Base-by-base conservation (phyloP, 2,329 filamentous ascomycete species). In the Fusarium verticillioides region DNA sequence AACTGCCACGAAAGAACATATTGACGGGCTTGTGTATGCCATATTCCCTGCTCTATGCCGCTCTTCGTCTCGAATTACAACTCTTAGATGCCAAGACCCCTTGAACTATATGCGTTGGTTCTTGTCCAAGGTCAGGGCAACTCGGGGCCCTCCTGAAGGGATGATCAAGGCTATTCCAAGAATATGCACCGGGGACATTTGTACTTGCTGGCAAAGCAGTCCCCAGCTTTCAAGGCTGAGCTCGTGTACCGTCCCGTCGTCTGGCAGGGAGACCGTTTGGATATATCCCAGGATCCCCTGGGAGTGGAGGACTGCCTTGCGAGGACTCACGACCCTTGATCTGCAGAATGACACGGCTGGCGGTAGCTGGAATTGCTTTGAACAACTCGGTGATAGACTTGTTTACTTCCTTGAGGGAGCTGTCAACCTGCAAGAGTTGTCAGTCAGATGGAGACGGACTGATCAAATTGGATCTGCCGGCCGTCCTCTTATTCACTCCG, bases 381-480 rank as follows among this genome's bases (percentile, higher is more conserved):
- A 26, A 9, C 18, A 9, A 15, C 11, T 13, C 16, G 47, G 26
- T 11, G 6, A 40, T 7, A 30, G 10, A 5, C 43, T 42, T 28
- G 39, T 9, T 7, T 26, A 50, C 11, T 66, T 67, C 21, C 40
- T 66, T 5, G 19, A 15, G 11, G 40, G 36, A 19, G 49, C 36
- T 16, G n/a, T n/a, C n/a, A 61, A 36, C 4, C 34, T 68, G 9
- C 47, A 28, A 15, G 56, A 68, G 16, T 13, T 68, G n/a, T 67
- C 63, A 4, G 10, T 67, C 11, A 21, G 56, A 23, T 67, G 47
- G 30, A 66, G 40, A n/a, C 40, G 40, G 19, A 5, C 23, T 37
- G 23, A 39, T 28, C 32, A 28, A 11, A 53, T 39, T 37, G 50
- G 50, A 26, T 39, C 34, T 28, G 34, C 50, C 8, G 34, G 50